Base-by-base conservation (phyloP, 2,329 filamentous ascomycete species). In the Epichloe aotearoae region DNA sequence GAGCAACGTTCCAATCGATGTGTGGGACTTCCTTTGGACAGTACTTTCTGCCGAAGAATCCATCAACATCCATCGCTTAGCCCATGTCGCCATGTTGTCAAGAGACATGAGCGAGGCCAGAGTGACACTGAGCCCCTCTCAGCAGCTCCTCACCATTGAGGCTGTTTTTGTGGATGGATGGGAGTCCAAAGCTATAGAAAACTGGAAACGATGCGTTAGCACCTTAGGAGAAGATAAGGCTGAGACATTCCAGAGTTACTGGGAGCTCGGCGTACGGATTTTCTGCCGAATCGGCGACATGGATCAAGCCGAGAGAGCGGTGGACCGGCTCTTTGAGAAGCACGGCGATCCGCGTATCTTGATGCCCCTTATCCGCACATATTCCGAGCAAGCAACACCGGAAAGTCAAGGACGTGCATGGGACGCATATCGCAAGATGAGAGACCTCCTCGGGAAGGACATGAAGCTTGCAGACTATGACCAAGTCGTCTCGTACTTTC, bases 391-490 rank as follows among this genome's bases (percentile, higher is more conserved):
- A 4, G 69, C 70, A 2, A 74, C 63, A 46, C 70, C 62, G 52
- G 75, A 69, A 23, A 59, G 61, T 5, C 72, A 72, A 30, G 66
- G 75, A 17, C 73, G 73, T 54, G 86, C 86, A 0, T 91, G 84
- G 80, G 67, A 73, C 23, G 64, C 79, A 1, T 93, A 91, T 63
- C 67, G 80, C 38, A 73, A 74, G 48, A 71, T 94, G 57, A 80
- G 82, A 53, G 69, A 73, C 26, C 72, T 76, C 5, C 71, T 88
- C 2, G 80, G 77, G 1, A 61, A 72, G 23, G 66, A 73, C 1
- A 83, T 89, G 69, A 77, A 72, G 3, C 81, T 90, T 60, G 69
- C 80, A 17, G 85, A 94, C 61, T 94, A 90, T 58, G 88, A 95
- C 62, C 71, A 77, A 53, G 75, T 90, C 37, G 82, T 84, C 45